phyloP scores from a whole-genome alignment of 164 flowering plant genomes.

The Brasenia schreberi region DNA sequence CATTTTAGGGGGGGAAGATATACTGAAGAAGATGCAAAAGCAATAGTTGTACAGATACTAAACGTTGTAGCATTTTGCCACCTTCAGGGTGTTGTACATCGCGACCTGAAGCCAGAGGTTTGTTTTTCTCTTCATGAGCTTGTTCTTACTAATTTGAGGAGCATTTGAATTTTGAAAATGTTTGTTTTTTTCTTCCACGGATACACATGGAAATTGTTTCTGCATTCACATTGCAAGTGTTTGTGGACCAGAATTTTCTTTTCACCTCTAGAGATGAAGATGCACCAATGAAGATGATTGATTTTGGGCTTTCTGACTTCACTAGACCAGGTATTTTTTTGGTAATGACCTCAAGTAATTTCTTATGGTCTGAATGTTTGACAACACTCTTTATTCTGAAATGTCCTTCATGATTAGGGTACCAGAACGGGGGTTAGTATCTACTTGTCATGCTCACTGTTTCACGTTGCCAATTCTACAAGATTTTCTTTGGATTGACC shows the following conservation, averaged over 20 bases:
- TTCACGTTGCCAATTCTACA: too few species aligned
- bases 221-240: background rate
- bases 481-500: too few species aligned
- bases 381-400: background rate
- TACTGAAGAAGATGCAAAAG: conserved; percentile 67
- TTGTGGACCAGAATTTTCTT: conserved; percentile 73
- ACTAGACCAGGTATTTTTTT: conserved; percentile 58
- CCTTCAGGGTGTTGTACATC: conserved; percentile 90
- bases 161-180: background rate
- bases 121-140: background rate
- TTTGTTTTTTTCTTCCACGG: background rate
- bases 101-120: conserved; percentile 95
- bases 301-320: conserved; percentile 97
- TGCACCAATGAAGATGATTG: conserved; percentile 93
- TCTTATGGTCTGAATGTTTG: too few species aligned
- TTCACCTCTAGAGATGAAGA: conserved; percentile 73
- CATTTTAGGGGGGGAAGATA: conserved; percentile 77
- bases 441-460: too few species aligned
- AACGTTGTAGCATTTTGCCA: conserved; percentile 69
- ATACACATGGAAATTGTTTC: background rate
- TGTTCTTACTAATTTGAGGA: background rate
- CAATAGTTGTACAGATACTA: conserved; percentile 52
- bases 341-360: background rate
- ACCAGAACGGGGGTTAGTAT: too few species aligned
- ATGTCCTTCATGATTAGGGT: background rate